Base-by-base conservation (phyloP, 768 basidiomycete genomes). In the Clathrus columnatus region DNA sequence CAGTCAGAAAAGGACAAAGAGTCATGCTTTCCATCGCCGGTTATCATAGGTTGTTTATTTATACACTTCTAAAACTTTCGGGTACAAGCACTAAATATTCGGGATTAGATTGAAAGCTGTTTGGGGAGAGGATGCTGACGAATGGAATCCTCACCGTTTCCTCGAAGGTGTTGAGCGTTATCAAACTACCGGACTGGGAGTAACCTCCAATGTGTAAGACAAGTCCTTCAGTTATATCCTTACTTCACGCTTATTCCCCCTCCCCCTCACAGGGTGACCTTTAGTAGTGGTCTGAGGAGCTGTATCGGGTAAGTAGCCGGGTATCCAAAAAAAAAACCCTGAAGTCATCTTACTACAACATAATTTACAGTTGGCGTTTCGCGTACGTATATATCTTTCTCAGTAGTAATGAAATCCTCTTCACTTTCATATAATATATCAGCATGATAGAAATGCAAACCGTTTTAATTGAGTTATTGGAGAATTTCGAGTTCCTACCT, bases 91-190 rank as follows among this genome's bases (percentile, higher is more conserved):
- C n/a, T n/a, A n/a, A n/a, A n/a, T n/a, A n/a, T n/a, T n/a, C n/a
- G n/a, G 41, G 32, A 6, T 21, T n/a, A 52, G 28, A 36, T 64
- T 65, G 29, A 36, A 64, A 17, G 57, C 61, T 14, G 61, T 68
- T 14, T 70, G 69, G 69, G 68, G 68, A 2, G 58, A 63, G 17
- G 68, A 70, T 29, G 68, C 68, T 1, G 56, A 66, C 30, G 50
- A 55, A 41, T 69, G 63, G 61, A 65, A 68, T 36, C 68, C 68
- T 4, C 20, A 58, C 23, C 62, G 69, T 16, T 69, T 63, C 54
- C 30, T 54, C n/a, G 56, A 58, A 28, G 60, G 52, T 27, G 21
- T 61, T 21, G 59, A 61, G 17, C 53, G 51, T 21, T 57, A 62
- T 46, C 57, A 61, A 24, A 57, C 61, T 43, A 58, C 53, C 4